These are phyloP conservation scores for Pholiota conissans DNA, from an alignment of 768 basidiomycete species.

Conservation along the genomic window DNA sequence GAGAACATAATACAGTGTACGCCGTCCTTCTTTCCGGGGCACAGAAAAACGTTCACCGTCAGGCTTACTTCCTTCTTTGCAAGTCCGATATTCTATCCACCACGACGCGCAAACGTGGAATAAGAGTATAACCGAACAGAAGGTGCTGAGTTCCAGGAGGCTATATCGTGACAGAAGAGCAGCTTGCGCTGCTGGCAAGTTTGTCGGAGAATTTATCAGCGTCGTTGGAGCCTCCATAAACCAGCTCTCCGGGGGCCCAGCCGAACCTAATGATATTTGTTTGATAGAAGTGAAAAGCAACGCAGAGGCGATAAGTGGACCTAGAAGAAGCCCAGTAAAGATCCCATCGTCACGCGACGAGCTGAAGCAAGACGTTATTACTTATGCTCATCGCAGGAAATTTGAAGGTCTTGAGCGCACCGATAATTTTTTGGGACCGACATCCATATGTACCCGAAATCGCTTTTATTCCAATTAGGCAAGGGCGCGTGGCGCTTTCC, in stretches of 20 bases:
- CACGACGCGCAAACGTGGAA: slow-evolving; percentile 79
- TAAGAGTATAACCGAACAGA: slow-evolving; percentile 79
- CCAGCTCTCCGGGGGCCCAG: slow-evolving; percentile 64
- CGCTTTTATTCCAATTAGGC: slow-evolving; percentile 38
- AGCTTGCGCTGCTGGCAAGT: slow-evolving; percentile 49
- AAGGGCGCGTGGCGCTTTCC: slow-evolving; percentile 34
- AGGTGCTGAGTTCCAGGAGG: slow-evolving; percentile 75
- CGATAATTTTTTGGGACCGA: slow-evolving; percentile 87
- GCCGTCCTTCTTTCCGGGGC: slow-evolving; percentile 66
- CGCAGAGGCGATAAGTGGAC: slow-evolving; percentile 75
- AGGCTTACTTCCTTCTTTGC: slow-evolving; percentile 35
- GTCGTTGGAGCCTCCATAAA: slow-evolving; percentile 71
- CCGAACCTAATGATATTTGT: slow-evolving; percentile 23
- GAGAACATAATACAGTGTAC: slow-evolving; percentile 62
- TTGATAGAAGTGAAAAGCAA: slow-evolving; percentile 57
- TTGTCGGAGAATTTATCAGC: slow-evolving; percentile 41
- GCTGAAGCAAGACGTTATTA: slow-evolving; percentile 35
- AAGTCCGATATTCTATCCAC: slow-evolving; percentile 62
- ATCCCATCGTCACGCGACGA: slow-evolving; percentile 85
- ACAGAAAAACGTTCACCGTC: slow-evolving; percentile 78
- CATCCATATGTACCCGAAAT: slow-evolving; percentile 85
- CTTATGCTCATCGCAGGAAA: no score
- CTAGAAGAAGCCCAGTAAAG: slow-evolving; percentile 79
- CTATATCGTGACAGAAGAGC: slow-evolving; percentile 71
- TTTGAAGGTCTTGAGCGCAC: no score